phyloP scores from a whole-genome alignment of 78 protist genomes.

The Speleostelium caveatum region DNA sequence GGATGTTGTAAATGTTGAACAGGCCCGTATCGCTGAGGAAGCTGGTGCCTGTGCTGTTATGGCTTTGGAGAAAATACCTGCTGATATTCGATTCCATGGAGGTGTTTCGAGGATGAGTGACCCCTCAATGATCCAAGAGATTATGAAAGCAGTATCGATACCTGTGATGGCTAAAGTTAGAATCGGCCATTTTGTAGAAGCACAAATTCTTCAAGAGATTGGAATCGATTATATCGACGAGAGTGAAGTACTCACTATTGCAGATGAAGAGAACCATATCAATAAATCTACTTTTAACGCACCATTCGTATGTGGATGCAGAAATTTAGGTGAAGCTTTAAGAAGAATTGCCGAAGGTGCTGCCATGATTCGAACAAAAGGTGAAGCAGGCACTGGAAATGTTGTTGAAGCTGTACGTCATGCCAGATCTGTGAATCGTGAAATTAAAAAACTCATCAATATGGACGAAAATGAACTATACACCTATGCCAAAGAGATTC shows the following conservation, averaged over 20 bases:
- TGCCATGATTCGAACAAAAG: constrained; percentile 97
- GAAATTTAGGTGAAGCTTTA: constrained; percentile 96
- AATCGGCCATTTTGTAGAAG: constrained; percentile 98
- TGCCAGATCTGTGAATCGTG: constrained; percentile 86
- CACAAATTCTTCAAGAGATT: constrained; percentile 91
- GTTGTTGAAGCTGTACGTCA: constrained; percentile 98
- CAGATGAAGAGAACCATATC: constrained; percentile 95
- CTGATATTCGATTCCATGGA: constrained; percentile 95
- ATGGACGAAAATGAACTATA: constrained; percentile 94
- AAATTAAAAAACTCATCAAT: constrained; percentile 78
- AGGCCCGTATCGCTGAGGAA: constrained; percentile 97
- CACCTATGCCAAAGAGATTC: constrained; percentile 92
- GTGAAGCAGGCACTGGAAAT: constrained; percentile 97
- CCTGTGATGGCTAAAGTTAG: constrained; percentile 98
- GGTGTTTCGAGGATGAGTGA: constrained; percentile 98
- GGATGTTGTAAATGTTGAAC: constrained; percentile 97
- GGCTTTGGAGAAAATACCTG: constrained; percentile 98
- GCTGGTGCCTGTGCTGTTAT: constrained; percentile 97
- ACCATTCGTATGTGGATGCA: constrained; percentile 97
- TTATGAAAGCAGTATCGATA: constrained; percentile 92
- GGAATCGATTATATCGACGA: constrained; percentile 97
- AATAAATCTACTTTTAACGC: constrained; percentile 91
- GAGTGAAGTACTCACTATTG: constrained; percentile 94
- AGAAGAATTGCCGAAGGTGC: constrained; percentile 97
- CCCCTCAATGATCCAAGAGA: constrained; percentile 92